These are phyloP conservation scores for Raddia distichophylla DNA, from an alignment of 176 grass and related monocot species.

Conservation along the genomic window DNA sequence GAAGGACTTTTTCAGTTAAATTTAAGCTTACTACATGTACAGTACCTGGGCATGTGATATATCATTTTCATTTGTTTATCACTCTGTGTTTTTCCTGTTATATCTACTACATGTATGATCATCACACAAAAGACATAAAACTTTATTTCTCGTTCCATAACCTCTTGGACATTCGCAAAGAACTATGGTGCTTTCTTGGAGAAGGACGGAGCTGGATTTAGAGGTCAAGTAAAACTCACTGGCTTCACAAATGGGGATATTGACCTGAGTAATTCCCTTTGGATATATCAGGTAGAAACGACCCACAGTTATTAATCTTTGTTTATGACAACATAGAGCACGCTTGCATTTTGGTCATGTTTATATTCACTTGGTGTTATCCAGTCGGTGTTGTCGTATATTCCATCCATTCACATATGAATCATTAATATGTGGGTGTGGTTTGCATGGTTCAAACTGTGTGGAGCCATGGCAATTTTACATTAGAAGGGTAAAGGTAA, in stretches of 20 bases:
- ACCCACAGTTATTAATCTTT: background rate
- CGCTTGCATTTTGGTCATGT: slow-evolving; percentile 15
- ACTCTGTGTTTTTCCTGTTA: background rate
- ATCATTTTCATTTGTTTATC: slow-evolving; percentile 5
- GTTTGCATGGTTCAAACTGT: slow-evolving; percentile 28
- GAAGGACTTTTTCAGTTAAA: background rate
- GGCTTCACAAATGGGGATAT: slow-evolving; percentile 78
- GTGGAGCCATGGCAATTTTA: slow-evolving; percentile 26
- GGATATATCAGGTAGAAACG: slow-evolving; percentile 86
- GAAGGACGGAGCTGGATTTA: slow-evolving; percentile 98
- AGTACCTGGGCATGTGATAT: background rate
- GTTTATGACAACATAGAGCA: slow-evolving; percentile 5
- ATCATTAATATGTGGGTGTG: background rate
- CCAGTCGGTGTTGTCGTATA: background rate
- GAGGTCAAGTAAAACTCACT: slow-evolving; percentile 83
- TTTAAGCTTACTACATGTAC: slow-evolving; percentile 5
- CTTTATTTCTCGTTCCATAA: slow-evolving; percentile 22
- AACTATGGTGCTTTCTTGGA: slow-evolving; percentile 99
- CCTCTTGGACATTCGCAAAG: slow-evolving; percentile 45
- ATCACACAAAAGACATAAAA: slow-evolving; percentile 22
- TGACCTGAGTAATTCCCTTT: slow-evolving; percentile 70
- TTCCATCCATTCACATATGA: background rate
- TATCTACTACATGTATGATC: slow-evolving; percentile 36
- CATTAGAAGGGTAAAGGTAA: slow-evolving; percentile 21
- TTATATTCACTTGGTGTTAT: background rate